A percentile compares a stretch with the other conserved stretches of the same genome.
Evolutionary conservation across 2,329 filamentous ascomycete genomes (phyloP).

Genomic region (Dryadomyces quercivorus): DNA sequence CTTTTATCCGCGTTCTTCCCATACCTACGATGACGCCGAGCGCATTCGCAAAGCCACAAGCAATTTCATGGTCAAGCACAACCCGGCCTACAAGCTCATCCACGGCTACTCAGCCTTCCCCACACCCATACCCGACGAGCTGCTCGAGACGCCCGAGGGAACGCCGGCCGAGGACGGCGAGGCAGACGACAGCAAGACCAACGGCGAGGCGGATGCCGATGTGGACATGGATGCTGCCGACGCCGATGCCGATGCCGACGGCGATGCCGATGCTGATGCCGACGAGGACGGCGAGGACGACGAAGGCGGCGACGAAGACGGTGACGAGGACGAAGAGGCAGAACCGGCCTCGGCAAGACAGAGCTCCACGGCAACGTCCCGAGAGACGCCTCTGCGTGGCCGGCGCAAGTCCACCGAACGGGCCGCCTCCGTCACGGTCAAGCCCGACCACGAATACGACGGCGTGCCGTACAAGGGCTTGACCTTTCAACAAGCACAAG

Average conservation of each 20-base stretch:
- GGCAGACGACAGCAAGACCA: slow-evolving; percentile 18
- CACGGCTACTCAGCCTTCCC: slow-evolving; percentile 57
- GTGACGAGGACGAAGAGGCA: slow-evolving; percentile 20
- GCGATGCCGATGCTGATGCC: not conserved
- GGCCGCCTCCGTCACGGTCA: slow-evolving; percentile 6
- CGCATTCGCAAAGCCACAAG: slow-evolving; percentile 74
- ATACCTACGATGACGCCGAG: slow-evolving; percentile 73
- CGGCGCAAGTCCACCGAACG: slow-evolving; percentile 8
- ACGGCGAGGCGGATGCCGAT: slow-evolving; percentile 9
- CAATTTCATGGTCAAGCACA: slow-evolving; percentile 77
- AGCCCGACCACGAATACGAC: slow-evolving; percentile 40
- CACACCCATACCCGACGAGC: slow-evolving; percentile 56
- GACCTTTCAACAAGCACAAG: slow-evolving; percentile 73
- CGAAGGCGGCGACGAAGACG: slow-evolving; percentile 16
- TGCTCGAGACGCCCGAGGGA: slow-evolving; percentile 16
- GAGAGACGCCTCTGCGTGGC: slow-evolving; percentile 7
- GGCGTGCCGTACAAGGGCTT: slow-evolving; percentile 55
- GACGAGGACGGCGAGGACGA: slow-evolving; percentile 11
- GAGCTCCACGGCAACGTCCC: not conserved
- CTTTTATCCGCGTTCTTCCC: slow-evolving; percentile 61
- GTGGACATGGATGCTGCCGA: no score
- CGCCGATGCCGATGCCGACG: not conserved
- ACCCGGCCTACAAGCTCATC: slow-evolving; percentile 64
- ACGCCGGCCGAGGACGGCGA: slow-evolving; percentile 12
- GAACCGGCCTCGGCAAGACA: slow-evolving; percentile 15